These are phyloP conservation scores for Forsythia viridissima DNA, from an alignment of 257 asterid species.

Conservation along the genomic window DNA sequence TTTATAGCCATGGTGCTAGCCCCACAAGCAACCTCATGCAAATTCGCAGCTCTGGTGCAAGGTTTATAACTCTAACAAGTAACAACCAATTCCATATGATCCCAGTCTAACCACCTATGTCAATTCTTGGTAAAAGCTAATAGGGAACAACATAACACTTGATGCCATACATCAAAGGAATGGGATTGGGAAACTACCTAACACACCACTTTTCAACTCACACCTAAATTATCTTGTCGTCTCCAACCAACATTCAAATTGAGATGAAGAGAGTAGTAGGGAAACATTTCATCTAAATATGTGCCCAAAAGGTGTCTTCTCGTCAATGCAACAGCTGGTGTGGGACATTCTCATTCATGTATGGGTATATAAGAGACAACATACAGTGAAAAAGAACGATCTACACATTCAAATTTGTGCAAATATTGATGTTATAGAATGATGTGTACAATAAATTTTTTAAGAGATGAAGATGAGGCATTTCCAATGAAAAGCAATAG, in stretches of 20 bases:
- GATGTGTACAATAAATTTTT: background rate
- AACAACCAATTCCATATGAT: background rate
- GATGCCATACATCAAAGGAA: background rate
- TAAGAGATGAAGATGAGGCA: conserved; percentile 4
- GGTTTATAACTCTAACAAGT: background rate
- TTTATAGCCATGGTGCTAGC: conserved; percentile 1
- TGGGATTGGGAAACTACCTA: background rate
- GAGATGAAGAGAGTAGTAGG: background rate
- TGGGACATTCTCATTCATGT: background rate
- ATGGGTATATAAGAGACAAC: conserved; percentile 3
- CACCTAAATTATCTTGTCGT: background rate
- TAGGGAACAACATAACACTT: conserved; percentile 2
- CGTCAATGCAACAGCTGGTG: conserved; percentile 8
- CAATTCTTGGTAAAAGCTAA: conserved; percentile 1
- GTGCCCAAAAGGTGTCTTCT: background rate
- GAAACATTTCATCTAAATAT: conserved; percentile 4
- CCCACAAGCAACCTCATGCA: conserved; percentile 1
- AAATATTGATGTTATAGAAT: conserved; percentile 16
- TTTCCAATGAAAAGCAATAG: background rate
- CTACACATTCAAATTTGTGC: background rate
- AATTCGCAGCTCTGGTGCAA: background rate
- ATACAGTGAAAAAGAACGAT: background rate
- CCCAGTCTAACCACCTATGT: background rate
- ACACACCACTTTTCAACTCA: background rate
- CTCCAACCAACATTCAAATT: background rate